Base-by-base conservation (phyloP, 805 yeast species). In the Candida hispaniensis region DNA sequence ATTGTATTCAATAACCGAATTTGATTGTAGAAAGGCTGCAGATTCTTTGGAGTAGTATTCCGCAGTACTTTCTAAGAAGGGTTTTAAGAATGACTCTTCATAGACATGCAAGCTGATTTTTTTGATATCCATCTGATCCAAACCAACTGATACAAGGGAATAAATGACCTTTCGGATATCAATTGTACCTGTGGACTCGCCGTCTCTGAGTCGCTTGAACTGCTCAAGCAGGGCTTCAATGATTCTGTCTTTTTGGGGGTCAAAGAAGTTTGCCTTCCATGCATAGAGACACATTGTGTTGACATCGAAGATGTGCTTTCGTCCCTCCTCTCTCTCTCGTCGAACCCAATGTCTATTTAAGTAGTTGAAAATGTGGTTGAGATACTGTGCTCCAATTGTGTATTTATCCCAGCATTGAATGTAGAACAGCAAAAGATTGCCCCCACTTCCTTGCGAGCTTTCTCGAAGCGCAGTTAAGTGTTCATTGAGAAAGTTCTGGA, bases 341-440 rank as follows among this genome's bases (percentile, higher is more conserved):
- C 79, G 80, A 26, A 93, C 95, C 98, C 98, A 91, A 59, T 88
- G 91, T 43, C 97, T 71, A 58, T 91, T 91, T 71, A 91, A 75
- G 58, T 91, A 91, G 55, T 88, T 95, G 50, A 91, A 81, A 5
- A 93, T 86, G 54, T 93, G 91, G 55, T 83, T 85, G 54, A 91
- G 60, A 56, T 82, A 80, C 10, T 85, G 79, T 1, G 97, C 93
- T 16, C 97, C 97, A 35, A 82, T 74, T 14, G 93, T 73, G 54
- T 70, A 91, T 41, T 97, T 70, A 44, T 75, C 74, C 95, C 97
- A 93, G 45, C 78, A 73, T 50, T 75, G 67, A 27, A 82, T 93
- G 50, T 91, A 91, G 51, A 80, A 82, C 42, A 75, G 79, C 38
- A 86, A 62, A 47, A 83, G 79, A 2, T 76, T 60, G 47, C 82